Evolutionary conservation across 768 basidiomycete genomes (phyloP), one percentile per base, ranked within the genome.

Genomic region (Leucosporidium yakuticum): DNA sequence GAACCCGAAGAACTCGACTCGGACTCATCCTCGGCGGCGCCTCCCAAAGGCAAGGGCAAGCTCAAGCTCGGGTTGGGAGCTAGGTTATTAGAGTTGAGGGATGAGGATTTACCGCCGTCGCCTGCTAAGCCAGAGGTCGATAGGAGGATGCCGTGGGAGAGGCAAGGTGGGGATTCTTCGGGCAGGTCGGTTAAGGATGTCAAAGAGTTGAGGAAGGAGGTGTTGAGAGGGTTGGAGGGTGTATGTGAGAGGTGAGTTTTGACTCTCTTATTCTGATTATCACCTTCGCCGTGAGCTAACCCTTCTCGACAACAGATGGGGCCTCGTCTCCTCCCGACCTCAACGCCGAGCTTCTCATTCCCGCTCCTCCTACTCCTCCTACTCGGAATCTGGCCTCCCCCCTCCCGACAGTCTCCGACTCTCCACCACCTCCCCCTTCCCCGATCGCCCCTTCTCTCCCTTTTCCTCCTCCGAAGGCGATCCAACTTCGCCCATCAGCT

Each of bases 31-130:
- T 25, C 21, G 20, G 32, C 57, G 20, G 19, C 44, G 7, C 39
- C 2, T n/a, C n/a, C 53, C 27, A 60, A 25, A 44, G 27, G 32
- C 27, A 67, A 39, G 48, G 23, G 55, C 49, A 59, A n/a, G 44
- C 31, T 48, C 25, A 36, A 2, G n/a, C 31, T 48, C 2, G 6
- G 21, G 1, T 4, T 19, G 11, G 56, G 14, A 4, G 29, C 25
- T 11, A 25, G 9, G 12, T 29, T 53, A 2, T 12, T 5, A 5
- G 53, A 54, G 39, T 36, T 25, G 64, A 69, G 69, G 14, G 72
- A 65, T 25, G 75, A 73, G 9, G 67, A 62, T 49, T 84, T 90
- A 14, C 90, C 88, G 0, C 88, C 87, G 17, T 86, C 89, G 1
- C 89, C 89, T 2, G 79, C 77, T 9, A 71, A 85, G 4, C 78